Evolutionary conservation across 2,329 filamentous ascomycete genomes (phyloP).

Genomic region (Fusarium palustre): DNA sequence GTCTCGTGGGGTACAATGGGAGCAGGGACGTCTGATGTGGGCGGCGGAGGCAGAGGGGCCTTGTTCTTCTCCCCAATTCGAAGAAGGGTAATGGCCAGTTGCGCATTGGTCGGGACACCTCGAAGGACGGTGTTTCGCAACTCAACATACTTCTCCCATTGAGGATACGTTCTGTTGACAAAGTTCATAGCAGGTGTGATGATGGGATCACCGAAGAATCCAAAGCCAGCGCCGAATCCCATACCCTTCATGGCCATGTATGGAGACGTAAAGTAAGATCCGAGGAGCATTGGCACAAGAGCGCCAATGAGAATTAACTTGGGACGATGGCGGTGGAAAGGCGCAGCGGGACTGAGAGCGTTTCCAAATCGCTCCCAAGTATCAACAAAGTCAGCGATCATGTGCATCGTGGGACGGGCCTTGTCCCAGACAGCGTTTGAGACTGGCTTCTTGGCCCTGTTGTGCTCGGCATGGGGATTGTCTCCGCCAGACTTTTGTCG

Average conservation of each 20-base stretch:
- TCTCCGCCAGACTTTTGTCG: slow-evolving; percentile 60
- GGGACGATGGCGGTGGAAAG: slow-evolving; percentile 67
- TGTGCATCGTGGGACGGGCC: slow-evolving; percentile 77
- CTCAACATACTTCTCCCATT: slow-evolving; percentile 81
- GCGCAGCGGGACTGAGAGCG: slow-evolving; percentile 71
- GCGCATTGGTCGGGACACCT: slow-evolving; percentile 87
- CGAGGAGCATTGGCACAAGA: slow-evolving; percentile 63
- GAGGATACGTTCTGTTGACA: slow-evolving; percentile 71
- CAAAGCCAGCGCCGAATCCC: slow-evolving; percentile 76
- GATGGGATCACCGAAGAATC: slow-evolving; percentile 83
- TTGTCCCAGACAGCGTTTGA: slow-evolving; percentile 81
- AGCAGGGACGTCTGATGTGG: slow-evolving; percentile 52
- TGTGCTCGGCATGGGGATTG: slow-evolving; percentile 59
- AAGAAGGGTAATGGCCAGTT: slow-evolving; percentile 82
- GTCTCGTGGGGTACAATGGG: slow-evolving; percentile 58
- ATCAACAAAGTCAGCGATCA: slow-evolving; percentile 60
- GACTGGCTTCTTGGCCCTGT: slow-evolving; percentile 84
- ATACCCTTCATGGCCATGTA: slow-evolving; percentile 73
- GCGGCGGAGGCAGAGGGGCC: slow-evolving; percentile 76
- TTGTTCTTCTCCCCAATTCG: slow-evolving; percentile 85
- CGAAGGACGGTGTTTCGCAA: slow-evolving; percentile 81
- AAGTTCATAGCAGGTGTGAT: slow-evolving; percentile 69
- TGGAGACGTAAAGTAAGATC: slow-evolving; percentile 65
- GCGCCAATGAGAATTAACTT: slow-evolving; percentile 66
- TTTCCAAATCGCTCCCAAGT: slow-evolving; percentile 65